Conservation (phyloP, 257 asterid genomes). For the Cynanchum wilfordii region DNA sequence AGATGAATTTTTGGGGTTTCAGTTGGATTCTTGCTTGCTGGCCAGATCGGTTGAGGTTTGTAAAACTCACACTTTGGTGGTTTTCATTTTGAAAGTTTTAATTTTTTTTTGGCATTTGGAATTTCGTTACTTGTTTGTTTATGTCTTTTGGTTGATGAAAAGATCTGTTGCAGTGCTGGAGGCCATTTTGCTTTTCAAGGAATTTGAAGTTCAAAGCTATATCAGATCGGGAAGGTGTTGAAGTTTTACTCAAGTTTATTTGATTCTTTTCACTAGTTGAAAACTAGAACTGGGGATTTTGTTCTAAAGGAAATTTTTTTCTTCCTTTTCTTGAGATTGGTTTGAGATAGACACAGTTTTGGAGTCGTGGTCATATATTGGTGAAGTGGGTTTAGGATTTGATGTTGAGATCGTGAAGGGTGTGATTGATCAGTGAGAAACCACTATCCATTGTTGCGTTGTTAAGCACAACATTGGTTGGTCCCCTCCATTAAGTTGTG, state of each 20-base stretch:
- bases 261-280: not conserved
- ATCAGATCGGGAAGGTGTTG: conserved; percentile 11
- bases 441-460: conserved; percentile 36
- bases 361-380: conserved; percentile 23
- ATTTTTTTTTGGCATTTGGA: not conserved
- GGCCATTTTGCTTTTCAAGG: not conserved
- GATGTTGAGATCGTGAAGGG: conserved; percentile 33
- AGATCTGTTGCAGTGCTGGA: conserved; percentile 1
- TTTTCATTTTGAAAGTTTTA: not conserved
- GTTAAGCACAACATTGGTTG: conserved; percentile 25
- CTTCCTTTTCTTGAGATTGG: conserved; percentile 9
- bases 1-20: not conserved
- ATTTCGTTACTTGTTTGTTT: not conserved
- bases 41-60: conserved; percentile 10
- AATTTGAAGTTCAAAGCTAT: conserved; percentile 8
- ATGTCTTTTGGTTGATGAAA: conserved; percentile 1
- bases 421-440: conserved; percentile 46
- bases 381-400: conserved; percentile 35
- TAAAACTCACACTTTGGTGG: conserved; percentile 12
- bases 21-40: conserved; percentile 9
- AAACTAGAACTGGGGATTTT: not conserved
- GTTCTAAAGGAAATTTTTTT: too few relatives aligned
- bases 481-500: conserved; percentile 81
- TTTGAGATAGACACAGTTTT: conserved; percentile 13
- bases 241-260: not conserved